phyloP scores from a whole-genome alignment of 106 monocot genomes.

The Dendrobium huoshanense region DNA sequence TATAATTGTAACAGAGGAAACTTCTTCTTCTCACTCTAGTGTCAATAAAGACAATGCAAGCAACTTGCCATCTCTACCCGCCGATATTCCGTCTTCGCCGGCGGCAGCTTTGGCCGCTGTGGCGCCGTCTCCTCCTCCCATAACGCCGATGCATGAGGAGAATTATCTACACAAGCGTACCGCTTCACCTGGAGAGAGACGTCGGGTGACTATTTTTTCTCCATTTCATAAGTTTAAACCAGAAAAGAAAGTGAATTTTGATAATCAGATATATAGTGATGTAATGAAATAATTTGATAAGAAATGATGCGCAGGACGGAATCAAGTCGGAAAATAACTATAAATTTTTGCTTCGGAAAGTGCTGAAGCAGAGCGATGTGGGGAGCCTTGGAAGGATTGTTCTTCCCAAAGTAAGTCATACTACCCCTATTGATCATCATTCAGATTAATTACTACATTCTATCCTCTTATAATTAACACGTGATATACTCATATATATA shows the following conservation, averaged over 20 bases:
- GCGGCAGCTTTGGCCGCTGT: too few relatives aligned
- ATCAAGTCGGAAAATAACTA: conserved; percentile 63
- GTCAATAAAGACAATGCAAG: conserved; percentile 8
- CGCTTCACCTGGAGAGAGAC: not conserved
- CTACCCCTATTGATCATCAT: too few relatives aligned
- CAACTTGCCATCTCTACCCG: not conserved
- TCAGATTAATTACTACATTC: too few relatives aligned
- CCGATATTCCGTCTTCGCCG: not conserved
- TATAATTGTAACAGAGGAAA: not conserved
- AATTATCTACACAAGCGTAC: not conserved
- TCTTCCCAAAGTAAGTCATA: conserved; percentile 74
- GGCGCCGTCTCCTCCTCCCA: not conserved
- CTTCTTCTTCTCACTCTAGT: not conserved
- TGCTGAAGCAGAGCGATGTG: conserved; percentile 95
- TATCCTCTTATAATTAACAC: too few relatives aligned
- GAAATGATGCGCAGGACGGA: conserved; percentile 20
- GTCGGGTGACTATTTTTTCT: not conserved
- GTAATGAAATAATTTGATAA: not conserved
- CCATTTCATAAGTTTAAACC: not conserved
- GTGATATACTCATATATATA: too few relatives aligned
- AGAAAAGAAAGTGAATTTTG: not conserved
- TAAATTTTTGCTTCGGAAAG: conserved; percentile 89
- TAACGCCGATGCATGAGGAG: not conserved
- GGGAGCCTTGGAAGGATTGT: conserved; percentile 93
- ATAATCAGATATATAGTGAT: not conserved